Evolutionary conservation across 164 flowering plant genomes (phyloP), one percentile per base, ranked within the genome.

Genomic region (Buxus sempervirens): DNA sequence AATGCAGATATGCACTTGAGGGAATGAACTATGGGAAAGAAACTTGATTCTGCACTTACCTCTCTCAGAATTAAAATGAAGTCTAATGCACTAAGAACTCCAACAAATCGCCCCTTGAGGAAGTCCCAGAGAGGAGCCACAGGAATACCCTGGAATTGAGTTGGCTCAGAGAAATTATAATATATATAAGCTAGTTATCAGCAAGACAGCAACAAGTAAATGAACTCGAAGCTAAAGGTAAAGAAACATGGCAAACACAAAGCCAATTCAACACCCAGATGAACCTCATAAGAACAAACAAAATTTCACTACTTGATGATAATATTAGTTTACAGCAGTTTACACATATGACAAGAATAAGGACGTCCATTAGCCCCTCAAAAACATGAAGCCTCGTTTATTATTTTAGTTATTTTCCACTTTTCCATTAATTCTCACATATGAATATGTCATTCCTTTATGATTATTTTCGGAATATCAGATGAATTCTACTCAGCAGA

Each of bases 111-210:
- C 38, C 90, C 91, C 78, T 76, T 83, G 75, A 66, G 57, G 73
- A 80, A 87, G 73, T 91, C 97, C 96, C 97, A 91, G 56, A 93
- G 89, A 68, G 98, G 93, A 70, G 98, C 98, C 68, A 82, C 75
- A 61, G 96, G 73, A 64, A 91, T 86, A 49, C 91, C 97, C 98
- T 93, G 86, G 14, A 86, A 81, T 76, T 24, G 75, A 64, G 65
- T 73, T 62, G 41, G 67, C 54, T 75, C 61, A 81, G 75, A 73
- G 63, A 65, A 36, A 27, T 69, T 71, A 64, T 51, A 68, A 66
- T n/a, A n/a, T n/a, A 69, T 65, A 54, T 26, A 53, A 73, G 42
- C 41, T 75, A 70, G 71, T 71, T 51, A 61, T 69, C 65, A 66
- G 54, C 32, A 73, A 71, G 32, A 68, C 65, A 66, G 54, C 32